Conservation (phyloP, 164 flowering plant species). For the Macadamia integrifolia region DNA sequence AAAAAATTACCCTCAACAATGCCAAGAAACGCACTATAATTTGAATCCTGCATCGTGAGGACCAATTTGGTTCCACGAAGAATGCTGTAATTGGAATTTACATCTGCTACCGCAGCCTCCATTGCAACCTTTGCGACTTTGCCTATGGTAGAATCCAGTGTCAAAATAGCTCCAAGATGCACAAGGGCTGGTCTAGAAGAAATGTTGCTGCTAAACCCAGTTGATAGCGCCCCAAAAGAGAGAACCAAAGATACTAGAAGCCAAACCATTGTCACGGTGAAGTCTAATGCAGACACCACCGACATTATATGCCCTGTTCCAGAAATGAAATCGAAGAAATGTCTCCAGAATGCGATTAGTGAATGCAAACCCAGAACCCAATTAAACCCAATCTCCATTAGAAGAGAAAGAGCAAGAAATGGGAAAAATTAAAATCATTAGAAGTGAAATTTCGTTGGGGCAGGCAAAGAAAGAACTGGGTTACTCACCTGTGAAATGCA, state of each 20-base stretch:
- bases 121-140: conserved; percentile 49
- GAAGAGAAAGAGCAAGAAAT: too few species aligned
- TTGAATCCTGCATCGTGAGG: conserved; percentile 31
- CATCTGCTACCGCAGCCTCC: conserved; percentile 49
- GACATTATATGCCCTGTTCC: background rate
- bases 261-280: conserved; percentile 13
- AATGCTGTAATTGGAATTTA: conserved; percentile 42
- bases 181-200: conserved; percentile 33
- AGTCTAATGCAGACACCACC: background rate
- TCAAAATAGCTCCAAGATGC: conserved; percentile 44
- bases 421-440: too few species aligned
- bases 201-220: conserved; percentile 13
- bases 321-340: background rate
- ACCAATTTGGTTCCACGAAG: conserved; percentile 41
- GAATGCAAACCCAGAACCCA: too few species aligned
- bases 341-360: too few species aligned
- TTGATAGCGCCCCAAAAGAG: conserved; percentile 14
- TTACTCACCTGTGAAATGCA: too few species aligned
- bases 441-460: too few species aligned
- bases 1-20: conserved; percentile 33
- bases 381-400: too few species aligned
- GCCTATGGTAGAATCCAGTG: conserved; percentile 33
- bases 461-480: too few species aligned
- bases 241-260: conserved; percentile 18
- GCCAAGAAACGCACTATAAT: conserved; percentile 44